These are phyloP conservation scores for Bryopsis sp. DNA, from an alignment of 139 green algal species.

Conservation along the genomic window DNA sequence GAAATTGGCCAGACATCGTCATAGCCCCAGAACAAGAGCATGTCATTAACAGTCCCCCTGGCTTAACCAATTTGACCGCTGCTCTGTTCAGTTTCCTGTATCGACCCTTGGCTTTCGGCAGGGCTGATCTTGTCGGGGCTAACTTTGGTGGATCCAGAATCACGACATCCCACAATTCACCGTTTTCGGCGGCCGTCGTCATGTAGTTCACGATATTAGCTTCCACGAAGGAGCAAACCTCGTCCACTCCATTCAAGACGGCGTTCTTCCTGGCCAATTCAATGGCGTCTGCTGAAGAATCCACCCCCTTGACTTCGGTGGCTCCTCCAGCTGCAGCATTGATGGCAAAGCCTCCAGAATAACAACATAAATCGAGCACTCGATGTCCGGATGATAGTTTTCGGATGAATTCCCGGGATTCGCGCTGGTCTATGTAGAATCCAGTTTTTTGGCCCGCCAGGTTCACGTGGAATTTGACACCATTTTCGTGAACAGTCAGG, in stretches of 20 bases:
- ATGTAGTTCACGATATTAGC: constrained; percentile 63
- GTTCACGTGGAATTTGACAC: background rate
- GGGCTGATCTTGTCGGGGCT: constrained; percentile 54
- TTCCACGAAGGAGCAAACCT: constrained; percentile 40
- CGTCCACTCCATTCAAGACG: constrained; percentile 58
- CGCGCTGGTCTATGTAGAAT: constrained; percentile 67
- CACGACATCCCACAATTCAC: constrained; percentile 70
- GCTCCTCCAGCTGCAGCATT: constrained; percentile 30
- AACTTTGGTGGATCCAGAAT: constrained; percentile 94
- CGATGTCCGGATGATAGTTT: constrained; percentile 35
- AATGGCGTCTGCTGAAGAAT: constrained; percentile 57
- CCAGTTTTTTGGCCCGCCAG: constrained; percentile 59
- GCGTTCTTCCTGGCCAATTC: constrained; percentile 61
- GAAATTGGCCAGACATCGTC: constrained; percentile 53
- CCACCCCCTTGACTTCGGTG: constrained; percentile 38
- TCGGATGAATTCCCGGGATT: constrained; percentile 59
- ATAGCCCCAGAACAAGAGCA: constrained; percentile 86
- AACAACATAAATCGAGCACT: constrained; percentile 86
- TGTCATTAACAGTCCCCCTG: constrained; percentile 84
- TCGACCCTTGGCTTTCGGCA: constrained; percentile 25
- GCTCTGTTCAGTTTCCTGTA: constrained; percentile 65
- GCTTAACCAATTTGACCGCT: constrained; percentile 60
- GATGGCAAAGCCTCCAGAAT: constrained; percentile 59
- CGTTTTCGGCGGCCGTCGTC: constrained; percentile 29
- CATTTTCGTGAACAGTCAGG: too few species aligned